Evolutionary conservation across 139 green algal species (phyloP).

Genomic region (Monoraphidium neglectum): DNA sequence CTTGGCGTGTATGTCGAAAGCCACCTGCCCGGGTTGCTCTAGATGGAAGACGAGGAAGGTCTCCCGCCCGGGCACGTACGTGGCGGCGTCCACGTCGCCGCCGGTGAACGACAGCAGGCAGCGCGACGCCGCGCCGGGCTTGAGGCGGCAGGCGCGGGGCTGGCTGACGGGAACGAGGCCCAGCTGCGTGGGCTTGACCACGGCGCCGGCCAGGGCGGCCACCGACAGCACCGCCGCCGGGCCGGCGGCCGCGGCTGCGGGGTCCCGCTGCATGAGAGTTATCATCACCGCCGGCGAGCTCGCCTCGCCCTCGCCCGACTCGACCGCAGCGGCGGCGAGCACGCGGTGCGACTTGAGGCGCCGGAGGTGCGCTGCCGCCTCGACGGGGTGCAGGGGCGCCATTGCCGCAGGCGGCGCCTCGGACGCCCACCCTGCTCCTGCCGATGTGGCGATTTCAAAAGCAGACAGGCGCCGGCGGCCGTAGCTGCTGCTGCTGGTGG

Average conservation of each 20-base stretch:
- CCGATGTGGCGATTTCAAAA: too few relatives aligned
- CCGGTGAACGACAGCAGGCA: conserved; percentile 16
- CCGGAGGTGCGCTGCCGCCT: too few relatives aligned
- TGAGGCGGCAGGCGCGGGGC: conserved; percentile 12
- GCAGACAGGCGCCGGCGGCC: not conserved
- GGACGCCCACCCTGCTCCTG: too few relatives aligned
- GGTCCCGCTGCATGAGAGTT: conserved; percentile 4
- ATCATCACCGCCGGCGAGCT: not conserved
- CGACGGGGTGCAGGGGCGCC: too few relatives aligned
- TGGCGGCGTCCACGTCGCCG: not conserved
- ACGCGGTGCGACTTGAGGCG: not conserved
- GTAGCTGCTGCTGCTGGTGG: not conserved
- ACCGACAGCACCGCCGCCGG: not conserved
- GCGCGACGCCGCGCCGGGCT: conserved; percentile 22
- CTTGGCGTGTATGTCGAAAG: conserved; percentile 7
- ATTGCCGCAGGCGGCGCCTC: too few relatives aligned
- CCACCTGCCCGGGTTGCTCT: conserved; percentile 15
- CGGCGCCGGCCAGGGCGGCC: not conserved
- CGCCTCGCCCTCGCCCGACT: not conserved
- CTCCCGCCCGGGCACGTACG: not conserved
- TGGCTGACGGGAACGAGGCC: conserved; percentile 15
- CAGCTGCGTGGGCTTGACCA: not conserved
- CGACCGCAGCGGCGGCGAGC: conserved; percentile 3
- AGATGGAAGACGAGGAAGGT: conserved; percentile 18
- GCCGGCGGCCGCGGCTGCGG: not conserved